Evolutionary conservation across 768 basidiomycete genomes (phyloP).

Genomic region (Daedaleopsis sinensis): DNA sequence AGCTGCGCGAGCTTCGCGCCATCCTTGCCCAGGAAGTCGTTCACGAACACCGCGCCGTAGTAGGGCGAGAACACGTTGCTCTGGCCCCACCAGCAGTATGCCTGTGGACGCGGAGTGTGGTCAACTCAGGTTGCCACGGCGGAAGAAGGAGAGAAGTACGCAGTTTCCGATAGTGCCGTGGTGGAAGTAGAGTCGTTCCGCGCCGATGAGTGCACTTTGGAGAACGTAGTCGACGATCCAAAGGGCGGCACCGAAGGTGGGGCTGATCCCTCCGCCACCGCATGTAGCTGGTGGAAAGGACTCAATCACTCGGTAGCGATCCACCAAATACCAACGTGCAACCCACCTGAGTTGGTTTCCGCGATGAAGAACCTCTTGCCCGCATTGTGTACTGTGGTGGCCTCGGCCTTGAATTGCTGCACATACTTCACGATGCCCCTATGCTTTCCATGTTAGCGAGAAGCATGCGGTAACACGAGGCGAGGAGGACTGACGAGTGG

Average conservation of each 20-base stretch:
- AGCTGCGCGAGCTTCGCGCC: conserved; percentile 37
- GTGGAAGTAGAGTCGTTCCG: conserved; percentile 43
- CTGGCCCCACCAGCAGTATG: conserved; percentile 45
- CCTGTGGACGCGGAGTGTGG: conserved; percentile 23
- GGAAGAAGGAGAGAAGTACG: conserved; percentile 15
- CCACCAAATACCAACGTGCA: background rate
- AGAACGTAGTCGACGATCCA: conserved; percentile 46
- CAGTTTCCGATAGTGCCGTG: conserved; percentile 45
- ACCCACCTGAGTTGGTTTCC: conserved; percentile 44
- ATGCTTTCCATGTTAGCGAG: background rate
- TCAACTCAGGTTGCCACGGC: background rate
- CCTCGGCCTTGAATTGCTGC: conserved; percentile 35
- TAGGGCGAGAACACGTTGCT: conserved; percentile 38
- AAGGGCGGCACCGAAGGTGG: conserved; percentile 43
- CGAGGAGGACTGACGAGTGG: conserved; percentile 33
- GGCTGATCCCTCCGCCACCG: conserved; percentile 44
- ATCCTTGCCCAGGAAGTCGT: conserved; percentile 39
- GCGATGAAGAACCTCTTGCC: conserved; percentile 41
- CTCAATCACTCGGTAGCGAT: background rate
- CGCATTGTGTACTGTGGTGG: conserved; percentile 34
- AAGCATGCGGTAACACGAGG: too few relatives aligned
- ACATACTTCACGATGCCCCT: conserved; percentile 42
- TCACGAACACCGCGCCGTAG: conserved; percentile 42
- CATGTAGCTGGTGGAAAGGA: conserved; percentile 35
- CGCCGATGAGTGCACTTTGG: conserved; percentile 39